A percentile compares a stretch with the other conserved stretches of the same genome.
Evolutionary conservation across 1,284 basidiomycete genomes (phyloP).

Genomic region (Sanguinoderma infundibulare): DNA sequence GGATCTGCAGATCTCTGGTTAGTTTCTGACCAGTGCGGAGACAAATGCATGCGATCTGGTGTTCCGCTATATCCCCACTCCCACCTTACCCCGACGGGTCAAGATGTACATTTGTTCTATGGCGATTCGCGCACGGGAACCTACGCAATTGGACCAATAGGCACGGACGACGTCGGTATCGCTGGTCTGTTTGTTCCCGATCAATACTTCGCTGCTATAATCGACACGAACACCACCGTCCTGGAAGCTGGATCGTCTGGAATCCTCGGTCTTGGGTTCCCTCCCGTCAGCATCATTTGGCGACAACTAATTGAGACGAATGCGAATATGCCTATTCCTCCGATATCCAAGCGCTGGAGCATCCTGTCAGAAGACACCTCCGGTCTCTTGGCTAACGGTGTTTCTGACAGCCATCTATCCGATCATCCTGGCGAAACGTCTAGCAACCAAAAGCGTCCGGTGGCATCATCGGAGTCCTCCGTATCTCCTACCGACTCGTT

Average conservation of each 20-base stretch:
- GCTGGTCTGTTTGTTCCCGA: slow-evolving; percentile 35
- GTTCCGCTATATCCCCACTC: slow-evolving; percentile 36
- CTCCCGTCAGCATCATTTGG: slow-evolving; percentile 36
- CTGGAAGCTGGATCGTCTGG: slow-evolving; percentile 39
- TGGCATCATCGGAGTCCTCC: not conserved
- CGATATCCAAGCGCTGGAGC: slow-evolving; percentile 13
- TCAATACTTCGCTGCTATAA: slow-evolving; percentile 41
- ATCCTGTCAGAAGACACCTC: slow-evolving; percentile 24
- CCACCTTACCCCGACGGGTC: slow-evolving; percentile 28
- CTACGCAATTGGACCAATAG: slow-evolving; percentile 40
- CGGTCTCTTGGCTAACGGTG: not conserved
- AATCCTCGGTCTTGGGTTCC: slow-evolving; percentile 45
- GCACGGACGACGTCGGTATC: slow-evolving; percentile 38
- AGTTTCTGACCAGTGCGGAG: slow-evolving; percentile 37
- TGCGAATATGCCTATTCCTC: slow-evolving; percentile 11
- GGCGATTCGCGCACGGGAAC: slow-evolving; percentile 45
- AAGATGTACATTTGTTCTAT: slow-evolving; percentile 35
- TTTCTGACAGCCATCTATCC: too few relatives aligned
- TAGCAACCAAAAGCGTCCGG: too few relatives aligned
- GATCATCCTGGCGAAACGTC: too few relatives aligned
- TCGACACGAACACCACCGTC: slow-evolving; percentile 41
- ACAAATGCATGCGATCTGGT: slow-evolving; percentile 24
- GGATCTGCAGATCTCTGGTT: slow-evolving; percentile 46
- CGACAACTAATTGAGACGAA: slow-evolving; percentile 26
- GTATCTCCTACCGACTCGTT: slow-evolving; percentile 30